Base-by-base conservation (phyloP, 2,329 filamentous ascomycete species). In the Cladosporium sphaerospermum region DNA sequence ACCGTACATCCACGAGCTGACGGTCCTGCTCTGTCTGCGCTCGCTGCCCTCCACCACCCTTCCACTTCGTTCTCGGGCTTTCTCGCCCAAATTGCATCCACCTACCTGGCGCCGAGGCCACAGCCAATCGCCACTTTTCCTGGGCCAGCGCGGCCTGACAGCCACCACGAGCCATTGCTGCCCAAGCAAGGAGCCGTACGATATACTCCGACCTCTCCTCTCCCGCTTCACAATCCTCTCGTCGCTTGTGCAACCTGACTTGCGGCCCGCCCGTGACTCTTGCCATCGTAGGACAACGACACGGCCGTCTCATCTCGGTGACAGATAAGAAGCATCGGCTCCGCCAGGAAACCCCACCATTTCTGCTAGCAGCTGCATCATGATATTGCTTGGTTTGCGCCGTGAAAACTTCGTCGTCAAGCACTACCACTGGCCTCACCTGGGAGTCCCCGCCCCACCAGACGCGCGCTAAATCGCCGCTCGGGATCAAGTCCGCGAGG, bases 381-480 rank as follows among this genome's bases (percentile, higher is more conserved):
- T 67, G 65, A 60, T 61, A 58, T 57, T 61, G 59, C 57, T 52
- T 49, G 60, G 52, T 41, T 55, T 58, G 42, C 62, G 56, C 47
- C 50, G 57, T 55, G 56, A 59, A 39, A 63, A 61, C 45, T 59
- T 62, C 55, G 61, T 62, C 37, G 56, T 66, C 56, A 65, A 64
- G 58, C 57, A 62, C 56, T 59, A 63, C 54, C 63, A 65, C 55
- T 56, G 60, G 54, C 63, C 63, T 37, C 54, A 57, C 56, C 47
- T 55, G 47, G 54, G 56, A 46, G 50, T 45, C 37, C 48, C 37
- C 39, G 39, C 40, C 32, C 52, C 55, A 39, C 57, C 54, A 41
- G 61, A 64, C 59, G 52, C 55, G 28, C 65, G 58, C 56, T 64
- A 60, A 64, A 39, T 39, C 34, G n/a, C 23, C 23, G 23, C 23